Base-by-base conservation (phyloP, 352 stramenopile genomes). In the Phytopythium aichiense region DNA sequence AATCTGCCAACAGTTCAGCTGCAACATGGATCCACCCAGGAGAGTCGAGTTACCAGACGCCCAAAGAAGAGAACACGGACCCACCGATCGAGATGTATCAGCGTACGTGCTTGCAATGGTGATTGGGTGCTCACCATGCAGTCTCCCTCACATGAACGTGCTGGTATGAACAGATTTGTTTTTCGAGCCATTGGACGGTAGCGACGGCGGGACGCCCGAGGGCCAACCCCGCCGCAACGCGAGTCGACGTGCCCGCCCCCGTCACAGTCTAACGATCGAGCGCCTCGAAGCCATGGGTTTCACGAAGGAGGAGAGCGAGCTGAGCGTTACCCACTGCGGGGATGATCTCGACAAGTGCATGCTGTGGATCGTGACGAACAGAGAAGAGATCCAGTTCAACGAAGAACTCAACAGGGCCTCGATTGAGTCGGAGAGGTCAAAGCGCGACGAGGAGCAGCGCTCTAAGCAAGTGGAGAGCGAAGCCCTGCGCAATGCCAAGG, bases 361-460 rank as follows among this genome's bases (percentile, higher is more conserved):
- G 81, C 1, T 91, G 45, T 94, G 83, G 83, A 89, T 92, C 57
- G 74, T 91, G 46, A 79, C 79, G n/a, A 76, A 81, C 52, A 61
- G 89, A 15, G 85, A 92, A 56, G 85, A 94, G 60, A 67, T 73
- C 56, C 69, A 90, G 57, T 94, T 90, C 50, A 73, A 69, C 20
- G 68, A 77, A 20, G 81, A 94, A 25, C 49, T 94, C 15, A 91
- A 92, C 60, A 66, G 70, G 53, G 85, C 85, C 33, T 92, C 84
- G 15, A 92, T 92, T 60, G 67, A 84, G 65, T 94, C 85, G 1
- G 85, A 94, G 58, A 65, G 84, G 30, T 76, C 83, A 38, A 88
- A 84, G 64, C 83, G 70, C 5, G 65, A 74, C 20, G 85, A 94
- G 52, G 83, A 82, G 61, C 66, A 79, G 43, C 63, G 76, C 12